Base-by-base conservation (phyloP, 2,329 filamentous ascomycete genomes). In the Neoscytalidium dimidiatum region DNA sequence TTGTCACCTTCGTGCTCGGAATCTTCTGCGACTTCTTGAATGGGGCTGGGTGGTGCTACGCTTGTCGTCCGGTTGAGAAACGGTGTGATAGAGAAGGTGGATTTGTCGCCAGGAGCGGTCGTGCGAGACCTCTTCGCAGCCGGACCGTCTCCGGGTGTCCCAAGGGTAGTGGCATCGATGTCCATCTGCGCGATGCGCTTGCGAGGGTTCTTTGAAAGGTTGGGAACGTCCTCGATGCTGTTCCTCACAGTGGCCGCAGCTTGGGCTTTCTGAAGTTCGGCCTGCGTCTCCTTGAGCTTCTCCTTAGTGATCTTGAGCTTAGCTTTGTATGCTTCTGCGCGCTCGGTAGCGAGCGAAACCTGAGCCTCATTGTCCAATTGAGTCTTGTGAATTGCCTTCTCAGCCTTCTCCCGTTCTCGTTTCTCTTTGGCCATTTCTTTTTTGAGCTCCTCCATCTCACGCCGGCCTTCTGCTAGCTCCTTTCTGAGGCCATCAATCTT, bases 11-110 rank as follows among this genome's bases (percentile, higher is more conserved):
- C 69, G 23, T 72, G 69, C 38, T 74, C 73, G 44, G 58, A 71
- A 38, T 67, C 65, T 5, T 62, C 53, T 19, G 67, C 56, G 28
- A 75, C 75, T n/a, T 74, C 70, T 31, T 72, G 73, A 19, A 77
- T 81, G 31, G 78, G 76, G 65, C 71, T 77, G 28, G 80, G 80
- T 6, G 81, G 78, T n/a, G 80, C 78, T 14, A 89, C 80, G 68
- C 82, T 89, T 67, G 84, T 88, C 28, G 87, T 89, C 58, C 90
- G 88, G 76, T 94, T 96, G 67, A 98, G 83, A 81, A 96, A 97
- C 0, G 94, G 94, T 0, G 94, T 98, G 68, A 97, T 92, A 3
- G 93, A 97, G 77, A 98, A 97, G 2, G 86, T 89, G 0, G 94
- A 97, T 77, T 97, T 97, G 73, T 96, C 92, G 31, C 91, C 92